phyloP scores from a whole-genome alignment of 768 basidiomycete genomes.

The Infundibulicybe gibba region DNA sequence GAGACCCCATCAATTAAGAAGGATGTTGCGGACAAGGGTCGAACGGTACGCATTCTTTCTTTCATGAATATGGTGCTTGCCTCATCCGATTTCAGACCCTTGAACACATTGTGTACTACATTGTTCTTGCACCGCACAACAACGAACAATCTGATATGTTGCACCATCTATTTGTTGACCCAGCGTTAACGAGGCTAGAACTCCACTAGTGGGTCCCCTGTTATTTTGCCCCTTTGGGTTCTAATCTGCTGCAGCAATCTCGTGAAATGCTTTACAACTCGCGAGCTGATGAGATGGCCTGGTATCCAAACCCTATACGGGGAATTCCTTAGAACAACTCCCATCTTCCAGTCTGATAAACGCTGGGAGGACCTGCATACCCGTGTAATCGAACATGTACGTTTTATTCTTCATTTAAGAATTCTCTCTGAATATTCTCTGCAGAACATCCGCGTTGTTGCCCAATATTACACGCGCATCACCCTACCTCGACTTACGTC shows the following conservation, averaged over 20 bases:
- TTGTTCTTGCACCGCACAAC: constrained; percentile 89
- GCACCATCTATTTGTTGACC: constrained; percentile 77
- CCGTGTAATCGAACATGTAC: constrained; percentile 93
- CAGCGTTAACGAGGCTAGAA: constrained; percentile 76
- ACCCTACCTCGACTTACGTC: constrained; percentile 77
- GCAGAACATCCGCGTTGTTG: constrained; percentile 94
- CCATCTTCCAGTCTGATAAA: constrained; percentile 74
- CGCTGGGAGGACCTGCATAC: constrained; percentile 96
- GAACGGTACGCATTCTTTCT: constrained; percentile 43
- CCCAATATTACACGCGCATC: constrained; percentile 93
- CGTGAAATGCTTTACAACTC: constrained; percentile 89
- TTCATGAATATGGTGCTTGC: not conserved
- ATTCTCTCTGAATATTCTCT: not conserved
- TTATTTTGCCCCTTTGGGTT: not conserved
- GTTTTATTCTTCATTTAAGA: constrained; percentile 21
- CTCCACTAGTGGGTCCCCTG: constrained; percentile 67
- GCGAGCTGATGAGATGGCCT: constrained; percentile 96
- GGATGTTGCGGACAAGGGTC: constrained; percentile 68
- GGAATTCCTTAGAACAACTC: constrained; percentile 71
- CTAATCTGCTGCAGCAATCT: constrained; percentile 63
- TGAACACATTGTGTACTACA: constrained; percentile 92
- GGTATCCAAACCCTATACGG: constrained; percentile 90
- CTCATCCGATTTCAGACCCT: constrained; percentile 56
- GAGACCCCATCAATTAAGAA: constrained; percentile 93
- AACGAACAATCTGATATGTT: constrained; percentile 99